Evolutionary conservation across 2,329 filamentous ascomycete species (phyloP), one percentile per base, ranked within the genome.

Genomic region (Verticillium albo-atrum): DNA sequence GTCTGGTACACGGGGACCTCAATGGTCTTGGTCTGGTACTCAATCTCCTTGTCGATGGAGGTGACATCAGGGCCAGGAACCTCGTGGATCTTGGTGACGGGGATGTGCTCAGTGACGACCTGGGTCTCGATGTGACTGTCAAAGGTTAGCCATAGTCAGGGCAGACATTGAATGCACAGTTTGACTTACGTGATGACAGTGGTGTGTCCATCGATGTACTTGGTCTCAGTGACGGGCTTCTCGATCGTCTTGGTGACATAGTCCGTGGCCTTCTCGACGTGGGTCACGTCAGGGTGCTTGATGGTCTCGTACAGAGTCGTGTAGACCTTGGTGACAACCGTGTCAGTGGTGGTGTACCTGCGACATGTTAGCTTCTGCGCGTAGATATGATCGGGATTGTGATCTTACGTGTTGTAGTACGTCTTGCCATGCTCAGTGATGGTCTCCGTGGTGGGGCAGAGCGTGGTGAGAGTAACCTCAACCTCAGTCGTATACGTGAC

Each of bases 1-100:
- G 76, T 77, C 64, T 77, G 71, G 1, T 78, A 81, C 12, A 81
- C 66, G 7, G 78, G 76, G 66, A 76, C 79, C 15, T 80, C 68
- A 15, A 71, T 74, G 15, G 79, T 82, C 35, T 75, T 58, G 4
- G 79, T 81, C 9, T 68, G 72, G 65, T 79, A 77, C 20, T 70
- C 70, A 9, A 77, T 70, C 12, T 72, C 71, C 23, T 70, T 70
- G 28, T 72, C 69, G 1, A 73, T 76, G 23, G 71, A 60, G 3
- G 75, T 79, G 9, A 74, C 72, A 23, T 70, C 68, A 20, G 75
- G 74, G 6, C 67, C 69, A 0, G 65, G 64, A 26, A 75, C 68
- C 4, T 74, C 73, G 62, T 74, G 68, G 63, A 72, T 68, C 58
- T 71, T 61, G 27, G 72, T 72, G 42, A 71, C 68, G 25, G 72